Evolutionary conservation across 805 yeast species (phyloP), one percentile per base, ranked within the genome.

Genomic region (Brettanomyces naardenensis): DNA sequence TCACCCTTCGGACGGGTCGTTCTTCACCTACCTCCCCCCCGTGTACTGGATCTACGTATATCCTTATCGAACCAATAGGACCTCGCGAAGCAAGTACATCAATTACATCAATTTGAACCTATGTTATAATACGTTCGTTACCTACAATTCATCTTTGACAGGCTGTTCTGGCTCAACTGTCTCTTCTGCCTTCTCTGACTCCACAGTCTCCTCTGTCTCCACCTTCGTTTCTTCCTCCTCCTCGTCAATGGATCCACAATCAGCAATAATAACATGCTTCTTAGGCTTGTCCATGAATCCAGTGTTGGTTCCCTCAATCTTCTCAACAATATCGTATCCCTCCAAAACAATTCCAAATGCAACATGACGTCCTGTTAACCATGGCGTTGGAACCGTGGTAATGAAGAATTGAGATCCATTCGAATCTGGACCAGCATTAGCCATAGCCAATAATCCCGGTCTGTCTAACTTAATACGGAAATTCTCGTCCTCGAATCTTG

Each of bases 341-440:
- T 81, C 88, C 14, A 87, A 41, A 39, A 92, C 96, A 65, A 87
- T 86, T 48, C 98, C 98, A 54, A 92, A 92, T 30, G 92, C 98
- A 56, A 92, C 98, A 63, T 92, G 98, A 51, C 69, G 78, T 47
- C 94, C 92, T 56, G 92, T 87, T 56, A 92, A 75, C 97, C 98
- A 92, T 35, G 80, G 66, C 40, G 96, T 86, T 26, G 75, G 72
- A 18, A 83, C 95, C 20, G 97, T 89, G 54, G 95, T 88, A 66
- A 92, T 82, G 73, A 89, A 89, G 60, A 89, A 89, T 65, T 88
- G 97, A 27, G 95, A 87, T 17, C 96, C 96, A 59, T 88, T 88
- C 62, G 89, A 80, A 64, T 80, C 68, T 45, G 58, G 74, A 47
- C 90, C 90, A 23, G 87, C 79, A 52, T 81, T 81, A 49, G 90